These are phyloP conservation scores for Medicago arabica DNA, from an alignment of 306 rosid species.

Conservation along the genomic window DNA sequence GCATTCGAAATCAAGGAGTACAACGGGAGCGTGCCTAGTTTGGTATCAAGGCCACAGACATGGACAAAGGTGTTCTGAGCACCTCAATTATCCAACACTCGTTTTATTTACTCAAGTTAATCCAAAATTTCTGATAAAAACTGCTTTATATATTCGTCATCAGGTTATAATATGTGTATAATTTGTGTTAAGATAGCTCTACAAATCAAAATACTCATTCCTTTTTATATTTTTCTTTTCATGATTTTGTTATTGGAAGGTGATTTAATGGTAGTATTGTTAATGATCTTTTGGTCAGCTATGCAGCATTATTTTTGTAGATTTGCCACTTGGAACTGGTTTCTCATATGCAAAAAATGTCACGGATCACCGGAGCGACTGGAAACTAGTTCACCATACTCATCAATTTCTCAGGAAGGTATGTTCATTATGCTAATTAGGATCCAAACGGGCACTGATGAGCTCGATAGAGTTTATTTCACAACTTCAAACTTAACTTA, in stretches of 20 bases:
- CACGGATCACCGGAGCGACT: conserved; percentile 42
- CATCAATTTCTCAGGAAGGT: conserved; percentile 66
- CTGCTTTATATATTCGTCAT: background rate
- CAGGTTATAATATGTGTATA: too few relatives aligned
- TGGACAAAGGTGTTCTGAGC: conserved; percentile 71
- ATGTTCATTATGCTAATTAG: background rate
- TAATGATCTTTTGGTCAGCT: conserved; percentile 37
- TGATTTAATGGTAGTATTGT: background rate
- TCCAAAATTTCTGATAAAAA: background rate
- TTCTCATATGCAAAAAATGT: conserved; percentile 59
- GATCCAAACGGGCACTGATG: background rate
- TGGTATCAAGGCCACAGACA: conserved; percentile 55
- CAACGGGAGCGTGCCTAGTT: conserved; percentile 55
- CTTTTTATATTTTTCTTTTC: background rate
- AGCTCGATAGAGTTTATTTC: too few relatives aligned
- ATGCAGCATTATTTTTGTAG: conserved; percentile 59
- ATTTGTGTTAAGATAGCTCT: background rate
- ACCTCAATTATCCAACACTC: background rate
- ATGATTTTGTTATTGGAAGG: background rate
- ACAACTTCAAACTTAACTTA: too few relatives aligned
- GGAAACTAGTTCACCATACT: conserved; percentile 45
- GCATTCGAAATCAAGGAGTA: conserved; percentile 44
- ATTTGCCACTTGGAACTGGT: conserved; percentile 68
- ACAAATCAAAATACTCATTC: background rate
- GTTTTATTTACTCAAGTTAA: background rate